Evolutionary conservation across 331 rosid species (phyloP), one percentile per base, ranked within the genome.

Genomic region (Malus hybrid): DNA sequence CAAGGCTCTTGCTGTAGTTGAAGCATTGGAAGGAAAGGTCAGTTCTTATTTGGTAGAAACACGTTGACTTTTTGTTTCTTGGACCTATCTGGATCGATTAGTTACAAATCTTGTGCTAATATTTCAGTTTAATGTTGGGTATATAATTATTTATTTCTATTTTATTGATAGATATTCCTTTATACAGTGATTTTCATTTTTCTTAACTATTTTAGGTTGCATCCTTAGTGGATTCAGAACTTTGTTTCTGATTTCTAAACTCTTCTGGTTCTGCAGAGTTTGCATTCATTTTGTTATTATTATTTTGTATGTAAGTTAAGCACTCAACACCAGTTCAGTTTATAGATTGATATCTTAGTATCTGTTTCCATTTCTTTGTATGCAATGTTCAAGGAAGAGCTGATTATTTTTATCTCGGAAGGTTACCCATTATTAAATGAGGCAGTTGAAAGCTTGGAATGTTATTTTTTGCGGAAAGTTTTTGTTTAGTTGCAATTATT

Each of bases 1-100:
- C 22, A 89, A 83, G 82, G 96, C 97, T 72, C 85, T 92, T 69
- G 79, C 84, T 4, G 90, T 82, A 34, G 88, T 85, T 79, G 99
- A 95, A 78, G 96, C 98, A 70, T 87, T 95, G 84, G 99, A 92
- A 84, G 99, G 99, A 83, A 95, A 92, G 99, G 99, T 95, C 62
- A 33, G 89, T 76, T 76, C 61, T 80, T 66, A 74, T 65, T 52
- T 72, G 28, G 19, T 76, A 10, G 70, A 52, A 61, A 66, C 63
- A 70, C 29, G 4, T 13, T 50, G 28, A 19, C 29, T 74, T 67
- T 34, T 55, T 32, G 32, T 57, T 46, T 67, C 20, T 22, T 14
- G 75, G 36, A 57, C 50, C 44, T 28, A 63, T 46, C 24, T 7
- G 48, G 28, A 44, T 74, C 3, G 16, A 31, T 8, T 42, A 61